Evolutionary conservation across 2,329 filamentous ascomycete genomes (phyloP), one percentile per base, ranked within the genome.

Genomic region (Penicillium sp.): DNA sequence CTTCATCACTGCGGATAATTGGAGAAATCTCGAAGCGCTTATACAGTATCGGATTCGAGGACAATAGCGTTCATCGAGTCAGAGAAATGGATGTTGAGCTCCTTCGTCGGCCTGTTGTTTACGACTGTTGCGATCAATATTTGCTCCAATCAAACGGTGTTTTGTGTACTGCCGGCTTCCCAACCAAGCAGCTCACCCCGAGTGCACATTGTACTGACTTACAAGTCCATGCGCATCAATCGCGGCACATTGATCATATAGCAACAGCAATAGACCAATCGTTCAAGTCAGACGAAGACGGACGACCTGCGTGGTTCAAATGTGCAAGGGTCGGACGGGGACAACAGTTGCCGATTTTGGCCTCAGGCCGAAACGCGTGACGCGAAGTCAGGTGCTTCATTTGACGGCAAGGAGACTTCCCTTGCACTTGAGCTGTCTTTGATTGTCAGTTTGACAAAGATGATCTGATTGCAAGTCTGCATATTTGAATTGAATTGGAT

Each of bases 331-430:
- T 46, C 44, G 51, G 52, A 56, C 47, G 50, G 51, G 52, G 53
- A 52, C 53, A 56, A 57, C 52, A 50, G 46, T 53, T 53, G 47
- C 52, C 54, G 41, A 54, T 57, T 47, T 46, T 22, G 52, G 62
- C 61, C 64, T 64, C 50, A 67, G 64, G 61, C 63, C 49, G 55
- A 46, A 46, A 60, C 53, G 54, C 61, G 58, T 56, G 59, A 67
- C 63, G 61, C 62, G 61, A 62, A 58, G 59, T 65, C 61, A 65
- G 58, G 61, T 66, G 64, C 43, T 35, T 30, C 14, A 11, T 22
- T 27, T n/a, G 33, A 25, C 18, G 19, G 27, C 28, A 43, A 38
- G 48, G 31, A 42, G 33, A 18, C 12, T 30, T 46, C 25, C 7
- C 29, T 22, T 33, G 27, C 12, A 12, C 3, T 38, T 14, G 6